Evolutionary conservation across 768 basidiomycete species (phyloP).

Genomic region (Podaxis rugospora): DNA sequence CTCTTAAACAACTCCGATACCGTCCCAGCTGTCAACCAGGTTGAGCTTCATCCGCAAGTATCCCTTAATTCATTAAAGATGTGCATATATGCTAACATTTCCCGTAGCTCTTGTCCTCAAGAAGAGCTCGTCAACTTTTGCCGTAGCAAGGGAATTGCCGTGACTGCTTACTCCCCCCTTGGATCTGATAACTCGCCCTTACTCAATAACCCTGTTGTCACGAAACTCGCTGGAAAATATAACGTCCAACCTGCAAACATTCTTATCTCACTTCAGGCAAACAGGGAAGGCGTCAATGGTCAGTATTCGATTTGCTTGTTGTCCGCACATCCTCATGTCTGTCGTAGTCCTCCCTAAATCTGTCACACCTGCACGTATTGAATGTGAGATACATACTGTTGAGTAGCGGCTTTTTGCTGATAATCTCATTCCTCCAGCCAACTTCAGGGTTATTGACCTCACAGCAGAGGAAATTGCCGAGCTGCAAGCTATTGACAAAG

Average conservation of each 20-base stretch:
- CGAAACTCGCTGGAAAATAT: conserved; percentile 59
- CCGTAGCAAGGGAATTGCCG: conserved; percentile 55
- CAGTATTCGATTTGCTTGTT: conserved; percentile 11
- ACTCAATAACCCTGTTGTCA: conserved; percentile 53
- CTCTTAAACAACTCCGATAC: conserved; percentile 54
- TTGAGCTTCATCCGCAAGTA: conserved; percentile 68
- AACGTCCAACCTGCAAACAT: conserved; percentile 57
- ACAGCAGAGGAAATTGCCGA: conserved; percentile 55
- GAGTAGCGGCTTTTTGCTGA: background rate
- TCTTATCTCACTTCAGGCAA: conserved; percentile 71
- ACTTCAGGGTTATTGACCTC: conserved; percentile 58
- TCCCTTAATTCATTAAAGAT: background rate
- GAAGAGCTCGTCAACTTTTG: conserved; percentile 62
- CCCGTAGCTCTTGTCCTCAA: conserved; percentile 52
- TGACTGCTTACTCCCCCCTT: conserved; percentile 79
- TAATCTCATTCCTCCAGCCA: conserved; percentile 31
- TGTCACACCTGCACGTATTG: conserved; percentile 65
- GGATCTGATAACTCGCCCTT: conserved; percentile 71
- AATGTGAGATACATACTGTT: background rate
- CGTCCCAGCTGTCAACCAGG: conserved; percentile 76
- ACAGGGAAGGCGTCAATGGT: conserved; percentile 54
- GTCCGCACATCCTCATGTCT: background rate
- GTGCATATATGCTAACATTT: background rate
- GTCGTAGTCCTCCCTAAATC: conserved; percentile 65
- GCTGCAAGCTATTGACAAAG: conserved; percentile 57